Evolutionary conservation across 805 yeast genomes (phyloP), one percentile per base, ranked within the genome.

Genomic region (Zygoascus biomembranicola): DNA sequence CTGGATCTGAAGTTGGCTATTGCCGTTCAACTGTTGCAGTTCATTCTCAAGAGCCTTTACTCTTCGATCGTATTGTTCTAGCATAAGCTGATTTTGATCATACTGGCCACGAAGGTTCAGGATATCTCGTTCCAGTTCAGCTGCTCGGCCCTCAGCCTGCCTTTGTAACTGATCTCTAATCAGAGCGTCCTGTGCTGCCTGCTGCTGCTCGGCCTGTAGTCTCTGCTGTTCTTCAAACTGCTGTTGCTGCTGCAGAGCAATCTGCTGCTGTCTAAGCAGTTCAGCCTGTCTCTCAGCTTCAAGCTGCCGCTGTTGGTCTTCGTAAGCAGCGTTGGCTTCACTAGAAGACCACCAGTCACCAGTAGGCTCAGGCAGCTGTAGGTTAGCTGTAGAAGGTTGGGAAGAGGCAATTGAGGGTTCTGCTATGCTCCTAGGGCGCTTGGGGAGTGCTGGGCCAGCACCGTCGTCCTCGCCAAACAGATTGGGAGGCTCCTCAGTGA

Each of bases 21-120:
- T 79, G 57, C 77, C 75, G 52, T 82, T 79, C 47, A 85, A 73
- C 50, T 77, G 78, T 14, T 66, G 61, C 55, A 89, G 72, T 63
- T 90, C 97, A 42, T 73, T 73, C 69, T 90, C 97, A 57, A 90
- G 76, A 23, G 85, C 79, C 67, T 85, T 85, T 8, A 90, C 96
- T 53, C 95, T 75, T 57, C 82, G 77, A 66, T 90, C 97, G 65
- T 90, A 90, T 67, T 89, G 96, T 66, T 85, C 88, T 52, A 90
- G 75, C 72, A 90, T 73, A 59, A 80, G 74, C 66, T 88, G 96
- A 66, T 88, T 95, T 60, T 82, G 86, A 59, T 90, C 95, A 63
- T 85, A 87, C 63, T 89, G 96, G 39, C 84, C 87, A 59, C 83
- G 79, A 59, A 89, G 73, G 58, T 82, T 79, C 41, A 87, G 72